Conservation (phyloP, 768 basidiomycete genomes). For the Pisolithus tinctorius region DNA sequence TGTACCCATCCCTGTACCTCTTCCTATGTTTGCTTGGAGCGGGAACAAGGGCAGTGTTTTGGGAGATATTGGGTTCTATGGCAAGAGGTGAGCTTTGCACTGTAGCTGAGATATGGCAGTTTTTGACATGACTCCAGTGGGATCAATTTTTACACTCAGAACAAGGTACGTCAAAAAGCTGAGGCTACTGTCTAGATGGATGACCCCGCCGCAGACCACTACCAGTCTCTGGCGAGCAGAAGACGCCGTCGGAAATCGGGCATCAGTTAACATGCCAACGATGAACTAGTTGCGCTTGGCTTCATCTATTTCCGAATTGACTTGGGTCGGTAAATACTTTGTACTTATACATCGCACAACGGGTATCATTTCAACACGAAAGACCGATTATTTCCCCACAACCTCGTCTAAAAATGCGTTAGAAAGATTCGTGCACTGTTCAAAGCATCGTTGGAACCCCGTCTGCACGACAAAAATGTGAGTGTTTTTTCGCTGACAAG, state of each 20-base stretch:
- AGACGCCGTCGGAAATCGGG: constrained; percentile 70
- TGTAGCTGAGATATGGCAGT: not conserved
- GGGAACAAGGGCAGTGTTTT: constrained; percentile 87
- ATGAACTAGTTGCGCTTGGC: constrained; percentile 40
- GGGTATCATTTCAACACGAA: not conserved
- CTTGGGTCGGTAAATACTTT: not conserved
- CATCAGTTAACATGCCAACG: constrained; percentile 85
- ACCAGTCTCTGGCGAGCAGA: constrained; percentile 91
- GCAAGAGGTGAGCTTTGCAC: constrained; percentile 52
- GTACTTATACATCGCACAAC: not conserved
- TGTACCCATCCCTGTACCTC: constrained; percentile 87
- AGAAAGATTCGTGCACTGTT: constrained; percentile 67
- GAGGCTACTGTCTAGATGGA: not conserved
- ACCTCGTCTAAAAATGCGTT: constrained; percentile 76
- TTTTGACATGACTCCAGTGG: constrained; percentile 40
- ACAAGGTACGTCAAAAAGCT: constrained; percentile 51
- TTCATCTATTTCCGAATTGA: not conserved
- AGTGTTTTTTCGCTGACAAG: not conserved
- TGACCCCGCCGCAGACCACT: constrained; percentile 55
- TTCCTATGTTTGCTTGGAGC: constrained; percentile 94
- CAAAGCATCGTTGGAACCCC: constrained; percentile 72
- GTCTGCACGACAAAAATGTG: constrained; percentile 29
- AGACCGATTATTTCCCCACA: constrained; percentile 23
- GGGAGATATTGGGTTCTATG: constrained; percentile 89
- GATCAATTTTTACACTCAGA: constrained; percentile 93